Percentiles rank a stretch among this genome's conserved stretches.
Evolutionary conservation across 108 stramenopile species (phyloP).

Genomic region (Stephanodiscus triporus): DNA sequence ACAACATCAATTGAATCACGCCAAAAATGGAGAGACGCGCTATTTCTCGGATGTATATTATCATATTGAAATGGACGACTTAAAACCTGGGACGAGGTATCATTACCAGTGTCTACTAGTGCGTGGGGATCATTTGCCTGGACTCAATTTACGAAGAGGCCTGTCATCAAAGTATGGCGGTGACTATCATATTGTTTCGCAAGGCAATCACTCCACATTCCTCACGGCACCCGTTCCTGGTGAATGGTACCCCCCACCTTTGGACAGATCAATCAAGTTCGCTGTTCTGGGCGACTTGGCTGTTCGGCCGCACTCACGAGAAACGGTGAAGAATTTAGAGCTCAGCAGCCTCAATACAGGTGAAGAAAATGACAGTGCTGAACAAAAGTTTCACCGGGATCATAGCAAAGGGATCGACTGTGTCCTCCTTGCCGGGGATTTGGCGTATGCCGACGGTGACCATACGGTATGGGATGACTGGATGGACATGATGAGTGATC

Average conservation of each 20-base stretch:
- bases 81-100: constrained; percentile 65
- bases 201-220: constrained; percentile 23
- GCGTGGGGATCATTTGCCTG: constrained; percentile 6
- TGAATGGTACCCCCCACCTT: constrained; percentile 27
- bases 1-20: constrained; percentile 13
- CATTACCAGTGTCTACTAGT: constrained; percentile 57
- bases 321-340: constrained; percentile 28
- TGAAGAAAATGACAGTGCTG: not conserved
- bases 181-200: constrained; percentile 15
- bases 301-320: constrained; percentile 24
- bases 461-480: constrained; percentile 85
- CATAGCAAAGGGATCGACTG: constrained; percentile 51
- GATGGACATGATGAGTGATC: constrained; percentile 77
- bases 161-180: not conserved
- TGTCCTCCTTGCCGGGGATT: constrained; percentile 76
- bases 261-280: constrained; percentile 43
- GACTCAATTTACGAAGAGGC: not conserved
- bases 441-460: constrained; percentile 76
- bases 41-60: constrained; percentile 45
- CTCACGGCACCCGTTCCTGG: constrained; percentile 35
- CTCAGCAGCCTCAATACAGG: constrained; percentile 7
- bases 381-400: constrained; percentile 13
- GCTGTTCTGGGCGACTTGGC: constrained; percentile 50
- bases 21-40: constrained; percentile 18
- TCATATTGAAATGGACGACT: constrained; percentile 62